These are phyloP conservation scores for Coniochaeta sp. DNA, from an alignment of 2,329 filamentous ascomycete species.

Conservation along the genomic window DNA sequence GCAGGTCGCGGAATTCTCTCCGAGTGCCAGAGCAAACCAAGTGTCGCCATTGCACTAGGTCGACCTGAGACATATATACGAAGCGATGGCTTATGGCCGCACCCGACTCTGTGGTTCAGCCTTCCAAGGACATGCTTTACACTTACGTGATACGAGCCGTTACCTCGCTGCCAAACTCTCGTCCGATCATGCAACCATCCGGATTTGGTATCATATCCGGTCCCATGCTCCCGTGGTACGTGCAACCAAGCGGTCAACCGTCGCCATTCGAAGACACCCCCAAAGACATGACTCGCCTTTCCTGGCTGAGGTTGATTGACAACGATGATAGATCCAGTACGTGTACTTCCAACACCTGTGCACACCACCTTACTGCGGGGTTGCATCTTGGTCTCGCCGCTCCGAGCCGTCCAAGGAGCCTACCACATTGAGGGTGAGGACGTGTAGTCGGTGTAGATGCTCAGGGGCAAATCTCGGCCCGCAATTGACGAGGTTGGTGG, in stretches of 20 bases:
- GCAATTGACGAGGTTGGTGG: too few species aligned
- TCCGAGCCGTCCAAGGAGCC: too few species aligned
- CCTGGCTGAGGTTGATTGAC: not conserved
- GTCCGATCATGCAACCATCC: not conserved
- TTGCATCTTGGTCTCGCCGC: not conserved
- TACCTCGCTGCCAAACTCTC: not conserved
- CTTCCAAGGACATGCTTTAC: not conserved
- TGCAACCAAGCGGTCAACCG: not conserved
- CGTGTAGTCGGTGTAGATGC: too few species aligned
- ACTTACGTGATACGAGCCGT: not conserved
- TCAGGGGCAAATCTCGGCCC: too few species aligned
- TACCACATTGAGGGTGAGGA: too few species aligned
- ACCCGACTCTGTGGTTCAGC: not conserved
- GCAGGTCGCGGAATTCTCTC: not conserved
- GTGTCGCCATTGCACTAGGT: too few species aligned
- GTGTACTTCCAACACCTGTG: not conserved
- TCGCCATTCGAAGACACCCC: not conserved
- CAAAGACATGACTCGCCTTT: not conserved
- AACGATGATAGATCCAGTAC: not conserved
- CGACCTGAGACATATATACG: too few species aligned
- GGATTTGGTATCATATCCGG: not conserved
- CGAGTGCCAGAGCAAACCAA: not conserved
- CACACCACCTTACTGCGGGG: not conserved
- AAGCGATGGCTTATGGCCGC: too few species aligned
- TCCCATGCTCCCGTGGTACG: not conserved